Percentiles rank a stretch among this genome's conserved stretches.
Conservation (phyloP, 257 asterid species). For the Solanum sitiens region DNA sequence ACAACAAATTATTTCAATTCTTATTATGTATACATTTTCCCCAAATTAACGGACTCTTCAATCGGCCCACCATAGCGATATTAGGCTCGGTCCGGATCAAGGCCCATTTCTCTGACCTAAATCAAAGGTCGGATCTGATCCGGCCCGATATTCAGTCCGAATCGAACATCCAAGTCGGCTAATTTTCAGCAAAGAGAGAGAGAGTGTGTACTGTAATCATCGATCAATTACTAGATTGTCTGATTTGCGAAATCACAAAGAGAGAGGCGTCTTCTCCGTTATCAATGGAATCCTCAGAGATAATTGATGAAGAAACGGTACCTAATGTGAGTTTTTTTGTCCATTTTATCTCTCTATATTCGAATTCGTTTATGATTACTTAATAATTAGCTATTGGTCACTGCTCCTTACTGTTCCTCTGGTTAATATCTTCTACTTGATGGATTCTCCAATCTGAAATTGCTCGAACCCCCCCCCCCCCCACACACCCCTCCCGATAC, state of each 20-base stretch:
- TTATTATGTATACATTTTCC: too few relatives aligned
- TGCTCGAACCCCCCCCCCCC: not conserved
- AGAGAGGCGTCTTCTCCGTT: not conserved
- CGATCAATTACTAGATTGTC: not conserved
- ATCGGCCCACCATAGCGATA: not conserved
- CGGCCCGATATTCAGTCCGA: not conserved
- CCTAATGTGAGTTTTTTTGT: not conserved
- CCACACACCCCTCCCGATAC: not conserved
- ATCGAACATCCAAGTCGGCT: not conserved
- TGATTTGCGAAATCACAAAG: not conserved
- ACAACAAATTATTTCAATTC: not conserved
- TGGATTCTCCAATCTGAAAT: not conserved
- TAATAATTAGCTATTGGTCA: not conserved
- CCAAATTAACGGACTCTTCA: not conserved
- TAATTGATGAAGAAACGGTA: not conserved
- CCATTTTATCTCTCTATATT: not conserved
- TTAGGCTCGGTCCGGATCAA: not conserved
- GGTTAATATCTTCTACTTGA: not conserved
- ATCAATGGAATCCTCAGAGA: not conserved
- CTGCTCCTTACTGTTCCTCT: not conserved
- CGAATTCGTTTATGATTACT: not conserved
- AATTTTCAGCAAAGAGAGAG: not conserved
- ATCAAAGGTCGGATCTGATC: not conserved
- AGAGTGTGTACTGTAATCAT: not conserved
- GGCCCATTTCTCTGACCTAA: not conserved